A percentile compares a stretch with the other conserved stretches of the same genome.
Evolutionary conservation across 2,329 filamentous ascomycete species (phyloP).

Genomic region (Cytospora piceae): DNA sequence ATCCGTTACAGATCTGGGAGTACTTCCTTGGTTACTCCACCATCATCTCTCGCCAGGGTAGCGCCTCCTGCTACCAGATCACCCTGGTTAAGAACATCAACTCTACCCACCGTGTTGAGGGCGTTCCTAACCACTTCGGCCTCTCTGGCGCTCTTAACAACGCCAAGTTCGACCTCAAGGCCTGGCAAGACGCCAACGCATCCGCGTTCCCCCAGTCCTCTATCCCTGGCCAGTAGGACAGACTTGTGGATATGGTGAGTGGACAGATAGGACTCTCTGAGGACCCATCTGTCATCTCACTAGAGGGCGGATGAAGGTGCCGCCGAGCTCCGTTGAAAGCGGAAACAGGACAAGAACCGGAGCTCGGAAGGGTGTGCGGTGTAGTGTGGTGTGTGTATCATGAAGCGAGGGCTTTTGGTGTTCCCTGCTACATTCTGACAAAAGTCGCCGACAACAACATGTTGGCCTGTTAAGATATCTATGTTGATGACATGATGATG

Average conservation of each 20-base stretch:
- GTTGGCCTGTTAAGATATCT: conserved; percentile 3
- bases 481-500: conserved; percentile 11
- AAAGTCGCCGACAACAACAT: not conserved
- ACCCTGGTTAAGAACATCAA: conserved; percentile 89
- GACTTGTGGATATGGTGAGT: not conserved
- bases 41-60: conserved; percentile 82
- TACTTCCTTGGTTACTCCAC: conserved; percentile 86
- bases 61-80: conserved; percentile 86
- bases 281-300: not conserved
- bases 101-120: conserved; percentile 79
- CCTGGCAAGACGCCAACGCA: conserved; percentile 40
- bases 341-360: not conserved
- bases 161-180: conserved; percentile 42
- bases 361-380: not conserved
- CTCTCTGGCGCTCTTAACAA: conserved; percentile 61
- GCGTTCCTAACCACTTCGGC: conserved; percentile 69
- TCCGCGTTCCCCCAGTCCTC: conserved; percentile 37
- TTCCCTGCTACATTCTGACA: not conserved
- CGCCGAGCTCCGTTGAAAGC: not conserved
- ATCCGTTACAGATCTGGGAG: conserved; percentile 76
- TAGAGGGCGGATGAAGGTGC: not conserved
- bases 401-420: not conserved
- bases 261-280: not conserved
- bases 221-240: conserved; percentile 35
- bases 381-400: not conserved